These are phyloP conservation scores for Shiraia sp. DNA, from an alignment of 2,329 filamentous ascomycete genomes.

Conservation along the genomic window DNA sequence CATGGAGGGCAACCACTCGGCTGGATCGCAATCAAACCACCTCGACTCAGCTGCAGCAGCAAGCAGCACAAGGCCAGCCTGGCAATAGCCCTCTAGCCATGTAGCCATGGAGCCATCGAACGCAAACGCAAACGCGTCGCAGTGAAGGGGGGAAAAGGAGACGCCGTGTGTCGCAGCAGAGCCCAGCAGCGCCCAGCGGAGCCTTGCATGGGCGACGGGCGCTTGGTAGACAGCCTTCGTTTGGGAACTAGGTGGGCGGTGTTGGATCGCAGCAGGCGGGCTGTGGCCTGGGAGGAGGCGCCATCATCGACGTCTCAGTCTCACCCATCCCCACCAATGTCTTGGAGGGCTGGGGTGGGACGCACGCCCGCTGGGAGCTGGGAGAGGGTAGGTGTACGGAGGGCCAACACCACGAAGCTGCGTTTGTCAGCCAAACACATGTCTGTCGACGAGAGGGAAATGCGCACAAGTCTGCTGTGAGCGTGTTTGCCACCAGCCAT, in stretches of 20 bases:
- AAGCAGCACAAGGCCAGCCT: conserved; percentile 11
- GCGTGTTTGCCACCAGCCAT: too few relatives aligned
- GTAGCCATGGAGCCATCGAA: conserved; percentile 11
- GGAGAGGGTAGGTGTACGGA: too few relatives aligned
- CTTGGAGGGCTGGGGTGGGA: too few relatives aligned
- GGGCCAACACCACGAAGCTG: too few relatives aligned
- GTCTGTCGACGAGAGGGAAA: too few relatives aligned
- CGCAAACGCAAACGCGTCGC: conserved; percentile 13
- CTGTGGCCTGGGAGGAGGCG: conserved; percentile 15
- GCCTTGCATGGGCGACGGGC: conserved; percentile 12
- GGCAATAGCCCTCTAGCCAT: conserved; percentile 14
- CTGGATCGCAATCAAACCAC: conserved; percentile 13
- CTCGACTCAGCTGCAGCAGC: conserved; percentile 12
- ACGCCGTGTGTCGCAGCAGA: conserved; percentile 29
- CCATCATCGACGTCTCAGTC: conserved; percentile 11
- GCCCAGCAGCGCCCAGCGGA: conserved; percentile 15
- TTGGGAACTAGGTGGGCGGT: conserved; percentile 24
- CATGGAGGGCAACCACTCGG: conserved; percentile 16
- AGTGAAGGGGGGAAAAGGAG: conserved; percentile 17
- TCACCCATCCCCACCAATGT: conserved; percentile 15
- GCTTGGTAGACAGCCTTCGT: conserved; percentile 18
- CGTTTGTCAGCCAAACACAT: neutral
- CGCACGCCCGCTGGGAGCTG: too few relatives aligned
- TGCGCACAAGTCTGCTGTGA: too few relatives aligned
- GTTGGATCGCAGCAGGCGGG: conserved; percentile 18